These are phyloP conservation scores for Exophiala viscosa DNA, from an alignment of 2,329 filamentous ascomycete species.

Conservation along the genomic window DNA sequence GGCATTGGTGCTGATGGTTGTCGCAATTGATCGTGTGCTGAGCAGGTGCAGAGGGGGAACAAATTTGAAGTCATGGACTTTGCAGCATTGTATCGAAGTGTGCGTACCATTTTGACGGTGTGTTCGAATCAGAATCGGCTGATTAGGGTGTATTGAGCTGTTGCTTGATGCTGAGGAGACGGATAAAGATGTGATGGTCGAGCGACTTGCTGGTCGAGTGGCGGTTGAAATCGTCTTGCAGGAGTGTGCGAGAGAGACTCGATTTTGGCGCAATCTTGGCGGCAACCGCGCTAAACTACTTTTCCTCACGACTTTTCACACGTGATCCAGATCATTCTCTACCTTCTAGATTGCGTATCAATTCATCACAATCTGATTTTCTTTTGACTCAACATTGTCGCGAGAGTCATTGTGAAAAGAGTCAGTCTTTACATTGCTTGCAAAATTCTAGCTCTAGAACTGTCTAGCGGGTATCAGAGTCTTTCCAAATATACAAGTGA, in stretches of 20 bases:
- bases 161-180: conserved; percentile 36
- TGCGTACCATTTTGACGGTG: conserved; percentile 68
- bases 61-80: conserved; percentile 23
- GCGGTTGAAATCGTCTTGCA: conserved; percentile 19
- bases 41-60: conserved; percentile 12
- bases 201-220: conserved; percentile 31
- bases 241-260: conserved; percentile 19
- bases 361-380: not conserved
- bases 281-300: conserved; percentile 7
- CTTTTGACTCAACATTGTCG: not conserved
- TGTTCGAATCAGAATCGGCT: conserved; percentile 8
- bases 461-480: conserved; percentile 7
- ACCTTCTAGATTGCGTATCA: not conserved
- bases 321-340: conserved; percentile 2
- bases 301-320: not conserved
- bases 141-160: conserved; percentile 4
- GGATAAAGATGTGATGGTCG: conserved; percentile 32
- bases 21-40: conserved; percentile 28
- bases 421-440: not conserved
- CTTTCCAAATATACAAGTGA: not conserved
- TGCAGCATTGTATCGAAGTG: conserved; percentile 1
- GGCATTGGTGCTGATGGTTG: conserved; percentile 21
- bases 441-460: conserved; percentile 10
- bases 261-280: conserved; percentile 16
- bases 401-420: conserved; percentile 8